A percentile compares a stretch with the other conserved stretches of the same genome.
Conservation (phyloP, 805 yeast species). For the Ogataea siamensis region DNA sequence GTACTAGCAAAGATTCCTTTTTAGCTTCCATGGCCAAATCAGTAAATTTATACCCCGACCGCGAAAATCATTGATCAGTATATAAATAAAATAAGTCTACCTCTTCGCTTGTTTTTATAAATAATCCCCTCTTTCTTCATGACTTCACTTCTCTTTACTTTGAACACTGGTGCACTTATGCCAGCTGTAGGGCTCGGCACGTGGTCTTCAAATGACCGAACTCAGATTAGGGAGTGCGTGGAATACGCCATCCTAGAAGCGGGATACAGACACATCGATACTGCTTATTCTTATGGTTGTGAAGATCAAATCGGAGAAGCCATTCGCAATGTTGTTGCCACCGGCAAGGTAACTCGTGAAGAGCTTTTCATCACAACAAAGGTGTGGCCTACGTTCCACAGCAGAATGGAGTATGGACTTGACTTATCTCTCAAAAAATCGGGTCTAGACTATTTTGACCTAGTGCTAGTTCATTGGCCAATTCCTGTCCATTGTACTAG, state of each 20-base stretch:
- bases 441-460: constrained; percentile 42
- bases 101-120: no score
- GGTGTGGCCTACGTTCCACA: constrained; percentile 26
- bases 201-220: constrained; percentile 14
- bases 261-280: constrained; percentile 44
- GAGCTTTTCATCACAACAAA: constrained; percentile 24
- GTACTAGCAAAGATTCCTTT: no score
- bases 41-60: not conserved
- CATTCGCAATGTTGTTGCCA: constrained; percentile 22
- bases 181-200: constrained; percentile 28
- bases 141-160: constrained; percentile 6
- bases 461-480: constrained; percentile 49
- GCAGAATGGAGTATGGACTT: constrained; percentile 35
- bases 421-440: constrained; percentile 37
- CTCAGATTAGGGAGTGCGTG: constrained; percentile 16
- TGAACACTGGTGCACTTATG: constrained; percentile 22
- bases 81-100: no score
- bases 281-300: constrained; percentile 41
- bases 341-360: constrained; percentile 13
- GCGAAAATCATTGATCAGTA: no score
- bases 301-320: constrained; percentile 44
- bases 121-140: no score
- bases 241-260: constrained; percentile 18
- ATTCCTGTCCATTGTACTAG: constrained; percentile 31
- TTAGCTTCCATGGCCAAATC: not conserved